These are phyloP conservation scores for Trichomonas tenax DNA, from an alignment of 208 protist genomes.

Conservation along the genomic window DNA sequence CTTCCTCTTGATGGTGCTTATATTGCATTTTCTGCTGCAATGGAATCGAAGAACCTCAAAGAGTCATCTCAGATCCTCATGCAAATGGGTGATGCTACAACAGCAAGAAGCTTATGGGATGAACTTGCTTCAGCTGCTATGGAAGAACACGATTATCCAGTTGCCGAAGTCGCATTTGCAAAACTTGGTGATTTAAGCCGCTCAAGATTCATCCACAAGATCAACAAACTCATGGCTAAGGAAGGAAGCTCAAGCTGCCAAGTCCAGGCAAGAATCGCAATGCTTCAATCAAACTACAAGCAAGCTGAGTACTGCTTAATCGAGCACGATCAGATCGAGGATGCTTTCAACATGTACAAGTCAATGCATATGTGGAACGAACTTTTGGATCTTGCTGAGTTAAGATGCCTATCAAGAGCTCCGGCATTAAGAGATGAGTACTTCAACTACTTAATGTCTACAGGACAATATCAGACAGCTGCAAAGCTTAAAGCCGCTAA, in stretches of 20 bases:
- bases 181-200: not conserved
- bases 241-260: not conserved
- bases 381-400: not conserved
- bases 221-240: not conserved
- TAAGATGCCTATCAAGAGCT: not conserved
- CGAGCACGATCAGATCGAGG: not conserved
- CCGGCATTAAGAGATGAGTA: not conserved
- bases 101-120: not conserved
- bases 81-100: not conserved
- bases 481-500: not conserved
- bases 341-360: not conserved
- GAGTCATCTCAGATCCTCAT: not conserved
- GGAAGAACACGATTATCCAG: not conserved
- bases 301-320: conserved; percentile 3
- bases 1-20: not conserved
- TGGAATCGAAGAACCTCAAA: not conserved
- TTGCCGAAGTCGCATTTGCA: not conserved
- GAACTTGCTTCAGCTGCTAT: not conserved
- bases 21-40: conserved; percentile 12
- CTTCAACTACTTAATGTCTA: not conserved
- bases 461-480: not conserved
- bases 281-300: conserved; percentile 1
- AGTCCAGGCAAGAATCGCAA: not conserved
- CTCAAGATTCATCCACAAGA: not conserved
- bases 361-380: conserved; percentile 21